A percentile compares a stretch with the other conserved stretches of the same genome.
Evolutionary conservation across 441 rosid genomes (phyloP).

Genomic region (Pelargonium fulgidum): DNA sequence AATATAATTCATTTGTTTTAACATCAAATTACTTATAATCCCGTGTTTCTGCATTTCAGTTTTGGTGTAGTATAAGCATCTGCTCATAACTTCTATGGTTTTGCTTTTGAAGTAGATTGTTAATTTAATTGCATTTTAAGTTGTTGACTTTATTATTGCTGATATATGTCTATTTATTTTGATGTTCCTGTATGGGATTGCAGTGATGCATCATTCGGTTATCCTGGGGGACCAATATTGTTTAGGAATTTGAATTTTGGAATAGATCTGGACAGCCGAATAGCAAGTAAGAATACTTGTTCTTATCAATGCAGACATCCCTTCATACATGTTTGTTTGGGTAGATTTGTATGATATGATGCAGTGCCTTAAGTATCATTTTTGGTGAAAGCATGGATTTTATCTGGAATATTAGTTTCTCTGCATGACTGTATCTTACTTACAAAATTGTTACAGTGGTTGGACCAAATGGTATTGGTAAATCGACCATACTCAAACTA

Average conservation of each 20-base stretch:
- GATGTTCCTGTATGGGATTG: constrained; percentile 25
- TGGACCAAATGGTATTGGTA: constrained; percentile 98
- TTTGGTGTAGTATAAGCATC: constrained; percentile 6
- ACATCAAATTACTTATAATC: background rate
- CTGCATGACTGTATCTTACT: constrained; percentile 7
- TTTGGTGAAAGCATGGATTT: constrained; percentile 5
- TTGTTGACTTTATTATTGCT: constrained; percentile 8
- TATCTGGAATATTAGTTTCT: background rate
- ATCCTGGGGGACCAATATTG: constrained; percentile 79
- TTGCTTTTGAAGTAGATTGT: background rate
- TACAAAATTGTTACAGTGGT: constrained; percentile 60
- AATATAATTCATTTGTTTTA: constrained; percentile 11
- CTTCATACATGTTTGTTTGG: background rate
- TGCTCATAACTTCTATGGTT: constrained; percentile 4
- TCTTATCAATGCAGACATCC: constrained; percentile 1
- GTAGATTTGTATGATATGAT: background rate
- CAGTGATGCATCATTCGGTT: constrained; percentile 98
- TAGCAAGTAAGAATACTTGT: constrained; percentile 68
- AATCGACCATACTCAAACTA: constrained; percentile 91
- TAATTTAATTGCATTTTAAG: background rate
- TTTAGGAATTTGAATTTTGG: constrained; percentile 95
- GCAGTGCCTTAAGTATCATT: background rate
- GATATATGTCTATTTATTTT: constrained; percentile 16
- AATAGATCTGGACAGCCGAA: constrained; percentile 92
- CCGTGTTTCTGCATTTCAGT: background rate